Conservation (phyloP, 169 alveolate genomes). For the Perkinsus chesapeaki region DNA sequence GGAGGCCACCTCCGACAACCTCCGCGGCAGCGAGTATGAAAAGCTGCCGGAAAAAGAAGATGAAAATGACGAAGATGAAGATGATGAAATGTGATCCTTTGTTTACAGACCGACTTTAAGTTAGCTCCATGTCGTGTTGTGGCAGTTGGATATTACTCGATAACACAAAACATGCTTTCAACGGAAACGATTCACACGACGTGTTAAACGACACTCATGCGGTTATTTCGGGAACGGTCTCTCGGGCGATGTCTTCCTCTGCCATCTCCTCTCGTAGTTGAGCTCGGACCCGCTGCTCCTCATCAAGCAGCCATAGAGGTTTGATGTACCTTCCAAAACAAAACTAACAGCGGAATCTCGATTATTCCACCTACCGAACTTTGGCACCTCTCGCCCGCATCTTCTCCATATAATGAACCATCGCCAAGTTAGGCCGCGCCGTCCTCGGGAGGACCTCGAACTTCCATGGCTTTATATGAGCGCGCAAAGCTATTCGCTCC, state of each 20-base stretch:
- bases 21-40: background rate
- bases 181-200: background rate
- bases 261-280: constrained; percentile 63
- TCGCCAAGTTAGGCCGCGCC: constrained; percentile 64
- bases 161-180: too few species aligned
- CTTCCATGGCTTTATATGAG: constrained; percentile 71
- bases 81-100: background rate
- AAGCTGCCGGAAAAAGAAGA: background rate
- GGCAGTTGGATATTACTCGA: too few species aligned
- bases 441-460: constrained; percentile 66
- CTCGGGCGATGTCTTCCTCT: constrained; percentile 3
- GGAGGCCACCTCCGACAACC: background rate
- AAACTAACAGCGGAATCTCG: too few species aligned
- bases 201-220: background rate
- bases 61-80: background rate
- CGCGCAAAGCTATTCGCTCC: constrained; percentile 60
- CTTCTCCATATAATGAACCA: constrained; percentile 66
- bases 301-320: constrained; percentile 77
- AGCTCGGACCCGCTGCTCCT: constrained; percentile 49
- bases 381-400: constrained; percentile 65
- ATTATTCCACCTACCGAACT: constrained; percentile 27
- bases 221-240: background rate
- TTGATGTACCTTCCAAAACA: constrained; percentile 64
- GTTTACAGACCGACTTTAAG: background rate
- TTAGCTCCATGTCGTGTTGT: background rate